Evolutionary conservation across 345 rosid species (phyloP).

Genomic region (Hypericum androsaemum): DNA sequence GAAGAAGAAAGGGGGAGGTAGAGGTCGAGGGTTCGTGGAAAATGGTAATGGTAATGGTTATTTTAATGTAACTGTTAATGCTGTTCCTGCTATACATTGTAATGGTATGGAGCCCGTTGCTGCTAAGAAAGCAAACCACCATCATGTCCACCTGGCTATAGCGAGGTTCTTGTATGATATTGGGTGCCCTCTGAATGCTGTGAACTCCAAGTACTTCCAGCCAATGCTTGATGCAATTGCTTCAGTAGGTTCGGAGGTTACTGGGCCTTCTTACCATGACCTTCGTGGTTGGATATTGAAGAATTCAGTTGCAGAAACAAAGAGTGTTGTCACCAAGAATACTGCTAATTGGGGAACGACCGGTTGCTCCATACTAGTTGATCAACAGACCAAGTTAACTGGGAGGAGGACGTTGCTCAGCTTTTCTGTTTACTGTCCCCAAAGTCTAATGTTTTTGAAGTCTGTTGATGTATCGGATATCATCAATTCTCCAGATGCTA

Average conservation of each 20-base stretch:
- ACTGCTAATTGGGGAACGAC: constrained; percentile 10
- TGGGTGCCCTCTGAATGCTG: constrained; percentile 9
- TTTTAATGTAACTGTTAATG: not conserved
- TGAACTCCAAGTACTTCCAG: constrained; percentile 13
- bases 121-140: not conserved
- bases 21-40: not conserved
- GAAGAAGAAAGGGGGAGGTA: not conserved
- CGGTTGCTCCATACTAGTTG: constrained; percentile 23
- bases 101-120: not conserved
- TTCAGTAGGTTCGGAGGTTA: constrained; percentile 8
- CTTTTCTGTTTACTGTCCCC: constrained; percentile 17
- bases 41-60: too few relatives aligned
- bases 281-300: constrained; percentile 16
- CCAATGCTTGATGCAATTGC: constrained; percentile 21
- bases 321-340: constrained; percentile 7
- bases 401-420: constrained; percentile 17
- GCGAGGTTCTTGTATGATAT: constrained; percentile 4
- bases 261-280: constrained; percentile 11
- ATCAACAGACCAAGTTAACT: constrained; percentile 10
- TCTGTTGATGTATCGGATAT: constrained; percentile 20
- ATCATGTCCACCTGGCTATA: not conserved
- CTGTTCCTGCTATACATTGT: not conserved
- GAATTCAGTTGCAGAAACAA: constrained; percentile 13
- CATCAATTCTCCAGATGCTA: constrained; percentile 16
- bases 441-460: constrained; percentile 17